These are phyloP conservation scores for Botrytis tulipae DNA, from an alignment of 2,329 filamentous ascomycete species.

Conservation along the genomic window DNA sequence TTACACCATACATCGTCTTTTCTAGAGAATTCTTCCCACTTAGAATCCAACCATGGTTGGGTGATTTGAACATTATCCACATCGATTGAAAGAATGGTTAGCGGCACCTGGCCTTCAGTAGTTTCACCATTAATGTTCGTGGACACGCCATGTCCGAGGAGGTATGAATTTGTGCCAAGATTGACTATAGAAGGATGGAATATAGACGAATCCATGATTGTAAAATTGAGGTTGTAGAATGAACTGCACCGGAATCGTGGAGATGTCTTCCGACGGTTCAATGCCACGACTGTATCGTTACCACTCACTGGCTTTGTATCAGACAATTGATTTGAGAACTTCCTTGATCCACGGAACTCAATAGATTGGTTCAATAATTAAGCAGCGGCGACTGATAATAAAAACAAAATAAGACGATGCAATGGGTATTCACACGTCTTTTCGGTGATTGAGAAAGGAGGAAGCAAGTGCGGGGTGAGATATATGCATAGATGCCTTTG, in stretches of 20 bases:
- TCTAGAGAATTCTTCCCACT: background rate
- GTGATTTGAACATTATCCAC: background rate
- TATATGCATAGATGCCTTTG: background rate
- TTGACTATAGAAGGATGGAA: background rate
- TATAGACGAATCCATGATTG: background rate
- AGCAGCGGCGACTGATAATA: background rate
- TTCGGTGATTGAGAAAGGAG: background rate
- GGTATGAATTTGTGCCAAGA: background rate
- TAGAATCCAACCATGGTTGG: background rate
- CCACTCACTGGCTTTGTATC: background rate
- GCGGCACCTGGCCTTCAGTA: background rate
- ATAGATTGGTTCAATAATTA: background rate
- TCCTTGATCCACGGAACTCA: background rate
- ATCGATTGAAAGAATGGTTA: background rate
- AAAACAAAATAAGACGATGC: background rate
- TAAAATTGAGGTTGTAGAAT: background rate
- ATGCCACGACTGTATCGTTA: background rate
- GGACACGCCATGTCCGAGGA: background rate
- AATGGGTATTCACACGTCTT: background rate
- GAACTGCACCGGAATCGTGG: background rate
- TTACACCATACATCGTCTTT: constrained; percentile 9
- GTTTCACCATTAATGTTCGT: background rate
- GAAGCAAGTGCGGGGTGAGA: background rate
- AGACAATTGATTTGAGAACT: background rate
- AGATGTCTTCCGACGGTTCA: background rate